Conservation (phyloP, 2,329 filamentous ascomycete species). For the Xylariaceae sp. region DNA sequence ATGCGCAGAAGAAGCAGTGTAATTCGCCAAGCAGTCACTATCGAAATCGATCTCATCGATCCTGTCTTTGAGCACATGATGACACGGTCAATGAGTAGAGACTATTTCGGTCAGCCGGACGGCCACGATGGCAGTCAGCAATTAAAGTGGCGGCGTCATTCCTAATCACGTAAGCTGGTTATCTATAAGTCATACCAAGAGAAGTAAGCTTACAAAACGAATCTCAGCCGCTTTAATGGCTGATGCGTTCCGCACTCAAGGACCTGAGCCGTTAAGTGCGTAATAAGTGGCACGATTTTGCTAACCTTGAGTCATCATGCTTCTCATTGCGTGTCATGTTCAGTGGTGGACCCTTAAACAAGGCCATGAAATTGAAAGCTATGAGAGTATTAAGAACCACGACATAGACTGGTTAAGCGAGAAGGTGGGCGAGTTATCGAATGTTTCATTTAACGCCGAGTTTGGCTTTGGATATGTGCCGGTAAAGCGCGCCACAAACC, state of each 20-base stretch:
- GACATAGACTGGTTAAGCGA: conserved; percentile 52
- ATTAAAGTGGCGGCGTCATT: conserved; percentile 45
- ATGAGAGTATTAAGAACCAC: conserved; percentile 42
- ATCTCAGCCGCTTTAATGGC: conserved; percentile 43
- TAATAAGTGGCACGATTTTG: conserved; percentile 43
- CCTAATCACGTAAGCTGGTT: conserved; percentile 20
- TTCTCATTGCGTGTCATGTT: conserved; percentile 28
- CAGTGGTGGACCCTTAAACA: conserved; percentile 41
- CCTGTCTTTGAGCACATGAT: conserved; percentile 40
- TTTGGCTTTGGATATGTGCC: conserved; percentile 38
- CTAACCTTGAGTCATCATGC: conserved; percentile 40
- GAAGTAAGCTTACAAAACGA: conserved; percentile 40
- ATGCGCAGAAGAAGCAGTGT: conserved; percentile 35
- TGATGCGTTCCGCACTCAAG: conserved; percentile 43
- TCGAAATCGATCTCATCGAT: conserved; percentile 44
- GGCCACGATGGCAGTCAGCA: conserved; percentile 38
- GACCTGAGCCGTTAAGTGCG: conserved; percentile 44
- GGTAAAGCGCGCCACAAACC: conserved; percentile 43
- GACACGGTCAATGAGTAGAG: conserved; percentile 44
- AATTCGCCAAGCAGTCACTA: conserved; percentile 43
- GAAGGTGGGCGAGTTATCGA: conserved; percentile 50
- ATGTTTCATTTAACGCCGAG: conserved; percentile 43
- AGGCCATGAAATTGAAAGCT: conserved; percentile 43
- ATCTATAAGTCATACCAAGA: background rate
- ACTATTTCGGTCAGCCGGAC: conserved; percentile 36